phyloP scores from a whole-genome alignment of 805 yeast species.

The Candida golubevii region DNA sequence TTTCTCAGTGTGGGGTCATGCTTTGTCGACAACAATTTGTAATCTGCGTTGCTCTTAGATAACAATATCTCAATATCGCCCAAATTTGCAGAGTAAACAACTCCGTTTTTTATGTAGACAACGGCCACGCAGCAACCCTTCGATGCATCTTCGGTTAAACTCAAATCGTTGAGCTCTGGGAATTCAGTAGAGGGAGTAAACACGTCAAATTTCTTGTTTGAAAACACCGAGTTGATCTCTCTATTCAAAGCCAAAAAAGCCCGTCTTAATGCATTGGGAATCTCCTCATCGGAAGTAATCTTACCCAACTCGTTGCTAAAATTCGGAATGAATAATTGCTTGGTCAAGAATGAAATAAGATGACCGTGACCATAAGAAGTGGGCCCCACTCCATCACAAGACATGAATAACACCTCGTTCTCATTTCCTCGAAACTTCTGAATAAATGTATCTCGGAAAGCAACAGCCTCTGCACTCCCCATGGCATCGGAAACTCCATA shows the following conservation, averaged over 20 bases:
- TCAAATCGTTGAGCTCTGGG: constrained; percentile 48
- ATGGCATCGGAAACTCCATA: constrained; percentile 91
- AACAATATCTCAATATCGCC: constrained; percentile 87
- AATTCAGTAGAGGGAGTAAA: constrained; percentile 32
- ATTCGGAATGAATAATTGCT: constrained; percentile 61
- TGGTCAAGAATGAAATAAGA: constrained; percentile 66
- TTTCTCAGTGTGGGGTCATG: constrained; percentile 79
- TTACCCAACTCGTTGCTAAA: constrained; percentile 65
- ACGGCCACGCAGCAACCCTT: constrained; percentile 87
- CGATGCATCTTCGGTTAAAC: constrained; percentile 57
- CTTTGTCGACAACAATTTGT: constrained; percentile 61
- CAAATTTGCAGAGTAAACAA: constrained; percentile 75
- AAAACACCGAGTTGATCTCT: constrained; percentile 64
- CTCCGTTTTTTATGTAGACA: constrained; percentile 67
- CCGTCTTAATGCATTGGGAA: constrained; percentile 74
- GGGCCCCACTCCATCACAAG: constrained; percentile 23
- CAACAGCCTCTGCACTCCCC: constrained; percentile 60
- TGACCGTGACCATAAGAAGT: constrained; percentile 43
- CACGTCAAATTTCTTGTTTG: constrained; percentile 40
- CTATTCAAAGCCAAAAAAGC: constrained; percentile 77
- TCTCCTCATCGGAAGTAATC: constrained; percentile 38
- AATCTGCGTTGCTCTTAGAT: constrained; percentile 78
- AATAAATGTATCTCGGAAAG: constrained; percentile 78
- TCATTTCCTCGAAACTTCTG: constrained; percentile 85
- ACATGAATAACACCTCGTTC: constrained; percentile 67